Conservation (phyloP, 805 yeast genomes). For the Monosporozyma siamensis region DNA sequence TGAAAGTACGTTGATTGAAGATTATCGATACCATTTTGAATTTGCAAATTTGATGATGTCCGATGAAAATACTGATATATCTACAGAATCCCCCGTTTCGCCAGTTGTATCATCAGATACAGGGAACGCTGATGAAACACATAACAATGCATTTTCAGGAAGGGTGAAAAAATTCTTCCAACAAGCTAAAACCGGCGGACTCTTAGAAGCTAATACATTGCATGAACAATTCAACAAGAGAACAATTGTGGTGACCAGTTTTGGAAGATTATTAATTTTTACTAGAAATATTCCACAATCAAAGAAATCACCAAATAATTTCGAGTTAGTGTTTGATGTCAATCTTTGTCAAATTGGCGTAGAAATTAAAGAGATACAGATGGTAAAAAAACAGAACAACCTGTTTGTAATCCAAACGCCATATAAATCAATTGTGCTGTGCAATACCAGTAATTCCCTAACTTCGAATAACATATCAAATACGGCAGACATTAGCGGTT, state of each 20-base stretch:
- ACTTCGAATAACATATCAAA: conserved; percentile 42
- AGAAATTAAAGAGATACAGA: conserved; percentile 50
- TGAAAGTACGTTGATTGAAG: conserved; percentile 12
- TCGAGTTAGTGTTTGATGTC: conserved; percentile 45
- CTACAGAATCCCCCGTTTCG: not conserved
- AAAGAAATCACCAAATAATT: conserved; percentile 6
- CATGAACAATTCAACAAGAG: conserved; percentile 32
- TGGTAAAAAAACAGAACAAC: conserved; percentile 31
- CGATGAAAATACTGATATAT: conserved; percentile 4
- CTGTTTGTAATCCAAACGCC: conserved; percentile 49
- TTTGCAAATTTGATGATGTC: conserved; percentile 3
- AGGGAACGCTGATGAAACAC: not conserved
- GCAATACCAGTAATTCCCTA: conserved; percentile 21
- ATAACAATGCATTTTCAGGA: conserved; percentile 12
- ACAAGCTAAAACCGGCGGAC: conserved; percentile 19
- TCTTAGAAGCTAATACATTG: conserved; percentile 4
- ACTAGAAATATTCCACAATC: conserved; percentile 26
- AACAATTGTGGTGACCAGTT: conserved; percentile 48
- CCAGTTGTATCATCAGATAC: not conserved
- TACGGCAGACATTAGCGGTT: conserved; percentile 20
- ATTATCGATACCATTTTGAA: conserved; percentile 13
- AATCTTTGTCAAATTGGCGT: conserved; percentile 43
- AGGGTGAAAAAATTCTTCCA: conserved; percentile 25
- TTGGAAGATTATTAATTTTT: conserved; percentile 55
- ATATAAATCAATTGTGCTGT: conserved; percentile 40